Percentiles rank a stretch among this genome's conserved stretches.
phyloP scores from a whole-genome alignment of 2,329 filamentous ascomycete genomes.

The Ophiostoma sp. region DNA sequence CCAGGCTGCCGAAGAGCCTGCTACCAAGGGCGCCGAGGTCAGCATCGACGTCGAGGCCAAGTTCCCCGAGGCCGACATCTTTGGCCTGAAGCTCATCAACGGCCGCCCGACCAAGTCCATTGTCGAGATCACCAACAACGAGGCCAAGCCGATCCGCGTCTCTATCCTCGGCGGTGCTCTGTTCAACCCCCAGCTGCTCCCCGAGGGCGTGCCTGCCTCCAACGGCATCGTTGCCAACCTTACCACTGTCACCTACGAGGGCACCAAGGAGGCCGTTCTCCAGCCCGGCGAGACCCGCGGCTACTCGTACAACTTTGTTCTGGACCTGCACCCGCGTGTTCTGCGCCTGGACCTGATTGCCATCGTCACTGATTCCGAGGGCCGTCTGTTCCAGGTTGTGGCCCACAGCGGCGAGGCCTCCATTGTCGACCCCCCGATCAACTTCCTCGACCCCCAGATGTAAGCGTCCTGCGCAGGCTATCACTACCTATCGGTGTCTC shows the following conservation, averaged over 20 bases:
- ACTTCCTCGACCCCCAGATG: constrained; percentile 37
- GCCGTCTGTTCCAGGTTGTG: constrained; percentile 66
- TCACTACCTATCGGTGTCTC: not conserved
- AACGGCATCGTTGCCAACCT: constrained; percentile 73
- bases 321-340: constrained; percentile 90
- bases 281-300: constrained; percentile 61
- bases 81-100: constrained; percentile 94
- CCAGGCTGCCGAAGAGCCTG: constrained; percentile 24
- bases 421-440: constrained; percentile 52
- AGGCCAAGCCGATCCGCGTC: constrained; percentile 68
- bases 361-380: constrained; percentile 59
- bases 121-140: constrained; percentile 78
- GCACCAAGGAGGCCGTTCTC: constrained; percentile 57
- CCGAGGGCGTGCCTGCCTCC: constrained; percentile 42
- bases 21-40: constrained; percentile 39
- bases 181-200: constrained; percentile 50
- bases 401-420: constrained; percentile 78
- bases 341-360: constrained; percentile 71
- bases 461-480: constrained; percentile 42
- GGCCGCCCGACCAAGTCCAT: constrained; percentile 77
- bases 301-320: constrained; percentile 76
- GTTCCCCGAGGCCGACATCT: constrained; percentile 70
- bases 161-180: constrained; percentile 73
- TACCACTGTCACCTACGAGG: constrained; percentile 67
- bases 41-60: constrained; percentile 60